Evolutionary conservation across 352 stramenopile species (phyloP).

Genomic region (Globisporangium irregulare): DNA sequence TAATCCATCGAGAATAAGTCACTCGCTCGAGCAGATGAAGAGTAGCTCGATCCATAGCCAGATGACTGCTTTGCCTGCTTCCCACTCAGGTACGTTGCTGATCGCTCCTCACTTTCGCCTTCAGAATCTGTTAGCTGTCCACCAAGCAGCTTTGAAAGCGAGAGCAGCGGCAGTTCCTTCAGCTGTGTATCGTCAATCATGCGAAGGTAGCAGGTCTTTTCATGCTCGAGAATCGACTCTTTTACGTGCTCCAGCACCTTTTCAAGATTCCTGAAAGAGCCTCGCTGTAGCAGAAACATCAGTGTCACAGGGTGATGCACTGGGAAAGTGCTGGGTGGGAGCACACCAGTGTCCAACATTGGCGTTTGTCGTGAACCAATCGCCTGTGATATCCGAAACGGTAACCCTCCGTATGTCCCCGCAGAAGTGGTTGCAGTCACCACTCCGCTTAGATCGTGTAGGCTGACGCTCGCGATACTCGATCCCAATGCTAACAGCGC

Average conservation of each 20-base stretch:
- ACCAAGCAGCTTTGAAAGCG: constrained; percentile 47
- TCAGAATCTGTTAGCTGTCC: not conserved
- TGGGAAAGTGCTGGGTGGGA: constrained; percentile 19
- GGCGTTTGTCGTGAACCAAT: not conserved
- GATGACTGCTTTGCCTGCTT: constrained; percentile 22
- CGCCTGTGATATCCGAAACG: constrained; percentile 15
- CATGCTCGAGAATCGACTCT: constrained; percentile 52
- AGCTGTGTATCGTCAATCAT: constrained; percentile 63
- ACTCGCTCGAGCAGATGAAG: constrained; percentile 43
- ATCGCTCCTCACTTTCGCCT: constrained; percentile 29
- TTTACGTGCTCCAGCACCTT: constrained; percentile 55
- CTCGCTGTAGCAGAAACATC: constrained; percentile 65
- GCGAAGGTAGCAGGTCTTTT: constrained; percentile 74
- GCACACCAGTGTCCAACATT: constrained; percentile 14
- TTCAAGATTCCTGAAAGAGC: constrained; percentile 63
- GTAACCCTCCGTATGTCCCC: constrained; percentile 7
- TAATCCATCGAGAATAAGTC: constrained; percentile 76
- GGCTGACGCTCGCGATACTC: constrained; percentile 55
- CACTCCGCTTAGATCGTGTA: constrained; percentile 42
- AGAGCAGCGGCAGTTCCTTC: constrained; percentile 44
- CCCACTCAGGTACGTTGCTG: constrained; percentile 37
- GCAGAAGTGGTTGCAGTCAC: constrained; percentile 8
- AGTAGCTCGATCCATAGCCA: constrained; percentile 8
- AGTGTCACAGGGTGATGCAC: constrained; percentile 61
- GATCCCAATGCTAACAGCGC: constrained; percentile 41